Evolutionary conservation across 2,329 filamentous ascomycete species (phyloP).

Genomic region (Harringtonia lauricola): DNA sequence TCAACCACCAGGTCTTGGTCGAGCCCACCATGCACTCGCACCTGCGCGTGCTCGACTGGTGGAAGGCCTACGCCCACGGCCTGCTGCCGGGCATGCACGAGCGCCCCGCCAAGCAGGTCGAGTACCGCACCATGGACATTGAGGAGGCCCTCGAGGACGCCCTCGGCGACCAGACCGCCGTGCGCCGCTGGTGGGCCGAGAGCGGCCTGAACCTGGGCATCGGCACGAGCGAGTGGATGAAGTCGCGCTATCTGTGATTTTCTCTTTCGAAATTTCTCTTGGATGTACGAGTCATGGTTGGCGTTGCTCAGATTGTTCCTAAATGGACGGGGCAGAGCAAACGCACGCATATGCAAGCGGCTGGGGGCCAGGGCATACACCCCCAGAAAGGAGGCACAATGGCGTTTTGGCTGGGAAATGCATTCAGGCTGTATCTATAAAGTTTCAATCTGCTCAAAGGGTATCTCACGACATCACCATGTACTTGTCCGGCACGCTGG

Average conservation of each 20-base stretch:
- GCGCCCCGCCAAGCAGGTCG: constrained; percentile 56
- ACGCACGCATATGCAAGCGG: too few species aligned
- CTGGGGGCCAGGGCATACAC: too few species aligned
- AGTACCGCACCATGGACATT: constrained; percentile 92
- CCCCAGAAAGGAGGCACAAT: too few species aligned
- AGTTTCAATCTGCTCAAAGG: too few species aligned
- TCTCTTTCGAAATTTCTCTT: too few species aligned
- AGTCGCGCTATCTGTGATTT: constrained; percentile 56
- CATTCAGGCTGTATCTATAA: neutral
- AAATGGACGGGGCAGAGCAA: too few species aligned
- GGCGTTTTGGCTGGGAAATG: too few species aligned
- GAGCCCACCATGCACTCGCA: constrained; percentile 82
- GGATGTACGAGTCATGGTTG: too few species aligned
- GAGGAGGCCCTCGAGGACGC: constrained; percentile 90
- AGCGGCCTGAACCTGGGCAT: constrained; percentile 75
- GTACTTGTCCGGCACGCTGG: constrained; percentile 37
- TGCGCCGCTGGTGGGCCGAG: constrained; percentile 77
- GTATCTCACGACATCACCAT: neutral
- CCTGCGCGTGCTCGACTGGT: constrained; percentile 82
- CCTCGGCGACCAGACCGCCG: constrained; percentile 56
- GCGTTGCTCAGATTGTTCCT: too few species aligned
- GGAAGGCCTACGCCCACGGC: constrained; percentile 58
- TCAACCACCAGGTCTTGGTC: constrained; percentile 43
- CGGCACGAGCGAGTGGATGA: constrained; percentile 83
- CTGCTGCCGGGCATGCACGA: constrained; percentile 43